phyloP scores from a whole-genome alignment of 208 protist species.

The Wallacemonas sp. region DNA sequence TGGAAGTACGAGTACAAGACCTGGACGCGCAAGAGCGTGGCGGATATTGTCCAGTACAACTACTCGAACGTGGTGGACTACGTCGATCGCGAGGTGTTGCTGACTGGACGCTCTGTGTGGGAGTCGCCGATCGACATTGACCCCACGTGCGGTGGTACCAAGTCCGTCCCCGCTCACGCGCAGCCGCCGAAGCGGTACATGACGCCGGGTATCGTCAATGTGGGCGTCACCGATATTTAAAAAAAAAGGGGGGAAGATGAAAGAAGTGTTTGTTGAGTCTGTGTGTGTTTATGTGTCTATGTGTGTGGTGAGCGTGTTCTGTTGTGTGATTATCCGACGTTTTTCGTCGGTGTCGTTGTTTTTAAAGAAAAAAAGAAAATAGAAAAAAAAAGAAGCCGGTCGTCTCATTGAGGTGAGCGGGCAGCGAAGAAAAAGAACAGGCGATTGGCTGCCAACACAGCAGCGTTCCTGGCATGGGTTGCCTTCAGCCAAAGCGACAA shows the following conservation, averaged over 20 bases:
- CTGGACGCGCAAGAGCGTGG: conserved; percentile 69
- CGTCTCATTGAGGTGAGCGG: no score
- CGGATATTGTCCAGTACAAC: conserved; percentile 88
- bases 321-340: background rate
- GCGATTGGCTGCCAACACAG: no score
- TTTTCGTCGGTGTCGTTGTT: background rate
- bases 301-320: background rate
- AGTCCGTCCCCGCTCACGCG: conserved; percentile 81
- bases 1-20: conserved; percentile 90
- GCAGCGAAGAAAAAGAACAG: no score
- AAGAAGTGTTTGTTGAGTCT: background rate
- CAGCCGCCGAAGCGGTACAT: conserved; percentile 78
- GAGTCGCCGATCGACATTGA: conserved; percentile 91
- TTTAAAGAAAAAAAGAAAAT: background rate
- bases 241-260: background rate
- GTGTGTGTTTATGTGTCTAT: background rate
- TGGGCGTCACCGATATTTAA: conserved; percentile 84
- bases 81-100: conserved; percentile 89
- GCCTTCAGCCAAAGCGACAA: no score
- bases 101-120: conserved; percentile 89
- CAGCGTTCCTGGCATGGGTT: no score
- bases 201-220: conserved; percentile 49
- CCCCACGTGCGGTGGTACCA: conserved; percentile 75
- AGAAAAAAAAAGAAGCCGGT: conserved; percentile 9
- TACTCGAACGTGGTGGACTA: conserved; percentile 93